Percentiles rank a stretch among this genome's conserved stretches.
Conservation (phyloP, 768 basidiomycete genomes). For the Boletus pseudopeckii region DNA sequence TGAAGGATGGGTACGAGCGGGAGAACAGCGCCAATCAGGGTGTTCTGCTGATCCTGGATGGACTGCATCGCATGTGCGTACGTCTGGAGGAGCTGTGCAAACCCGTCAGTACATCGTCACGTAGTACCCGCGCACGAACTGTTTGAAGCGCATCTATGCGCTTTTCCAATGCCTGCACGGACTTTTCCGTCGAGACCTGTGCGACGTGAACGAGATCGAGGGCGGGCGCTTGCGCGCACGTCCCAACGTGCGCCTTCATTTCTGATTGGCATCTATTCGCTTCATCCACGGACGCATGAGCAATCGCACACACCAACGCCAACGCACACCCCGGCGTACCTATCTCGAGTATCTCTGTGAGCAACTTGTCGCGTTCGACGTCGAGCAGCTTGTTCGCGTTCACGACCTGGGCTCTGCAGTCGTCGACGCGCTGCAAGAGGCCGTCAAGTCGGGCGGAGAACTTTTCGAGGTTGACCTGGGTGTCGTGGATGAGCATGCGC, state of each 20-base stretch:
- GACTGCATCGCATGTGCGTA: slow-evolving; percentile 56
- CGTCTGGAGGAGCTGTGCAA: slow-evolving; percentile 44
- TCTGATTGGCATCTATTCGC: slow-evolving; percentile 64
- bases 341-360: slow-evolving; percentile 42
- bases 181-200: slow-evolving; percentile 37
- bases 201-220: slow-evolving; percentile 40
- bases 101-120: slow-evolving; percentile 19
- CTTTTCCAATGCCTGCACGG: slow-evolving; percentile 47
- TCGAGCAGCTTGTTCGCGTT: slow-evolving; percentile 56
- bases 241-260: slow-evolving; percentile 55
- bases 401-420: slow-evolving; percentile 51
- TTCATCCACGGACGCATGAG: slow-evolving; percentile 26
- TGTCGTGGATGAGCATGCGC: slow-evolving; percentile 70
- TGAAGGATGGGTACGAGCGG: slow-evolving; percentile 63
- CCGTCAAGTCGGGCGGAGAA: slow-evolving; percentile 56
- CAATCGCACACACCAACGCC: neutral
- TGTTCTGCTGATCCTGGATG: slow-evolving; percentile 40
- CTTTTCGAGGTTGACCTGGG: slow-evolving; percentile 65
- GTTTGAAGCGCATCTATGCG: slow-evolving; percentile 54
- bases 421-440: slow-evolving; percentile 49
- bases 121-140: slow-evolving; percentile 31
- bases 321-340: neutral
- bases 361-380: slow-evolving; percentile 53
- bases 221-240: slow-evolving; percentile 46
- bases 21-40: slow-evolving; percentile 43